phyloP scores from a whole-genome alignment of 73 alveolate genomes.

The Stentor coeruleus region DNA sequence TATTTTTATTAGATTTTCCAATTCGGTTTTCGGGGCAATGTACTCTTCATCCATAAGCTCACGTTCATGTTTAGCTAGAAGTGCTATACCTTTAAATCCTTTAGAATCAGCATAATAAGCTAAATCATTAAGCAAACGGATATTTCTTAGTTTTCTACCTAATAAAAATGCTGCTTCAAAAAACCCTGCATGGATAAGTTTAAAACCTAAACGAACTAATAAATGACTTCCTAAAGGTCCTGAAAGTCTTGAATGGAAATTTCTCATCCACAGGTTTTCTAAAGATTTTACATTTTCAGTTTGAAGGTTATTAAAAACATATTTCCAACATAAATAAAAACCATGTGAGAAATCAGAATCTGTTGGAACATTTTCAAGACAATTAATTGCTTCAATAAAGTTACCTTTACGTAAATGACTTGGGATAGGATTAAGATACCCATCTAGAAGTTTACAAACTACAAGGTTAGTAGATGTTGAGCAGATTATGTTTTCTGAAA shows the following conservation, averaged over 20 bases:
- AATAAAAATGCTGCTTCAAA: constrained; percentile 17
- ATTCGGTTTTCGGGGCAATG: constrained; percentile 1
- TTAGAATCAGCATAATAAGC: constrained; percentile 15
- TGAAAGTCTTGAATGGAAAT: background rate
- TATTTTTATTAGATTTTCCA: background rate
- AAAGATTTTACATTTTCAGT: background rate
- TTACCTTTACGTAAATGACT: background rate
- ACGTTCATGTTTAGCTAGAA: constrained; percentile 29
- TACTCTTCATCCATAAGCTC: background rate
- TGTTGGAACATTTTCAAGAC: background rate
- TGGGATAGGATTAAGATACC: background rate
- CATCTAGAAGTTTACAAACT: background rate
- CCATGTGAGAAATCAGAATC: background rate
- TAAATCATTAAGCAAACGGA: constrained; percentile 16
- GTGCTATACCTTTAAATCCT: constrained; percentile 27
- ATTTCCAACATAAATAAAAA: background rate
- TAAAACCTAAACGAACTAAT: background rate
- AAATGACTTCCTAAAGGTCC: background rate
- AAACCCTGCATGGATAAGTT: background rate
- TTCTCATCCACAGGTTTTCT: constrained; percentile 5
- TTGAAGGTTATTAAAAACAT: background rate
- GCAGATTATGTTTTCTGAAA: background rate
- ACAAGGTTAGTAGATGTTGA: background rate
- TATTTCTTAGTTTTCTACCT: constrained; percentile 8
- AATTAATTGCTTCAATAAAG: background rate